phyloP scores from a whole-genome alignment of 2,329 filamentous ascomycete genomes.

The Coniochaeta sp. region DNA sequence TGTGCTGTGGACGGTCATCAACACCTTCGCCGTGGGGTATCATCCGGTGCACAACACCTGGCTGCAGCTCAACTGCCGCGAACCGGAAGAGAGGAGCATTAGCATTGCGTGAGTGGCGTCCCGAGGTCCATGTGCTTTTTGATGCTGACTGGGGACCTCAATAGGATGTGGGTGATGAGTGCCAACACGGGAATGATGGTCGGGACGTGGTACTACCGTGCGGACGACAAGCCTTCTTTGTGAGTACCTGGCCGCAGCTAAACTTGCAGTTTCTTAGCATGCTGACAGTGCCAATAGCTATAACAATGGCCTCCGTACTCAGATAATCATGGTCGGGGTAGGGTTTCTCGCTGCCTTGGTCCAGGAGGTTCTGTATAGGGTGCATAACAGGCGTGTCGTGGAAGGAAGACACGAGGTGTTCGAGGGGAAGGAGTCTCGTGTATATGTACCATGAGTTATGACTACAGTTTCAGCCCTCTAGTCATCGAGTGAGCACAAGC shows the following conservation, averaged over 20 bases:
- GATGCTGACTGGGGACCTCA: neutral
- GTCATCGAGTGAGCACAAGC: no score
- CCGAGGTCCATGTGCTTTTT: neutral
- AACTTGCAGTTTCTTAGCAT: neutral
- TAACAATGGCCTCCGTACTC: constrained; percentile 31
- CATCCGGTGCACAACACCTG: constrained; percentile 46
- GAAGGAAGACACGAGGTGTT: neutral
- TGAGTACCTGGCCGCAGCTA: neutral
- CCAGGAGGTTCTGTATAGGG: constrained; percentile 29
- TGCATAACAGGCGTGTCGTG: constrained; percentile 21
- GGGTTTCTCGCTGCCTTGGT: constrained; percentile 31
- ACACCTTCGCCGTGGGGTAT: constrained; percentile 43
- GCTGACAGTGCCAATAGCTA: constrained; percentile 22
- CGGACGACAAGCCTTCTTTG: constrained; percentile 25
- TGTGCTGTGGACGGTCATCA: constrained; percentile 43
- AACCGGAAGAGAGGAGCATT: constrained; percentile 38
- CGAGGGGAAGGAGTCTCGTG: neutral
- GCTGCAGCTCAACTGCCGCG: constrained; percentile 42
- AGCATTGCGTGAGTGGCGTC: constrained; percentile 33
- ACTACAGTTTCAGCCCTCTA: neutral
- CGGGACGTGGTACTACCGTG: constrained; percentile 40
- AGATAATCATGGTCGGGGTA: constrained; percentile 34
- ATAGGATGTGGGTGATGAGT: constrained; percentile 38
- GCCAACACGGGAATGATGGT: constrained; percentile 42
- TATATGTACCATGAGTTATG: neutral